Conservation (phyloP, 352 stramenopile genomes). For the Phytopythium vexans region DNA sequence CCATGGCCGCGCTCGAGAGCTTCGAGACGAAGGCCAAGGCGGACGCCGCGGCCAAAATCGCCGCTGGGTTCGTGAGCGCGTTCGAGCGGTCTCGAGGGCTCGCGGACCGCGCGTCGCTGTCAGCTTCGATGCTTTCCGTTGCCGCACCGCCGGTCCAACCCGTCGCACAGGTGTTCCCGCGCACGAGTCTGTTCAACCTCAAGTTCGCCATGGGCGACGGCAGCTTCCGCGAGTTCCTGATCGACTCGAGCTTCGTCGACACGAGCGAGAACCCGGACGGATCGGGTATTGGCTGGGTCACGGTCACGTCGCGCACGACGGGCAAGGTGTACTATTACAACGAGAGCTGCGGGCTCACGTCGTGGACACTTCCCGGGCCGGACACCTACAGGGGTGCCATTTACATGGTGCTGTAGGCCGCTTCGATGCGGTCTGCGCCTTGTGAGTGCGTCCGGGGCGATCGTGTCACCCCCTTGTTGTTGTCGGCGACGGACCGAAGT, state of each 20-base stretch:
- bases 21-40: slow-evolving; percentile 58
- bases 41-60: slow-evolving; percentile 52
- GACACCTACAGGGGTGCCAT: slow-evolving; percentile 49
- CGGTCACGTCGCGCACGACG: slow-evolving; percentile 66
- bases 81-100: slow-evolving; percentile 23
- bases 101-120: slow-evolving; percentile 7
- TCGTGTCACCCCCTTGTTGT: too few species aligned
- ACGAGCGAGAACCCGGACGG: slow-evolving; percentile 38
- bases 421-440: not conserved
- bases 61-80: slow-evolving; percentile 48
- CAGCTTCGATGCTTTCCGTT: slow-evolving; percentile 4
- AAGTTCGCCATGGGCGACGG: slow-evolving; percentile 61
- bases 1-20: slow-evolving; percentile 45
- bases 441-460: too few species aligned
- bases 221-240: slow-evolving; percentile 61
- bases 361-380: slow-evolving; percentile 66
- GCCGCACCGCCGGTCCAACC: slow-evolving; percentile 23
- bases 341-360: slow-evolving; percentile 66
- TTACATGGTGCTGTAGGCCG: slow-evolving; percentile 74
- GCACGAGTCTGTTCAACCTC: slow-evolving; percentile 46
- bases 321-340: slow-evolving; percentile 87
- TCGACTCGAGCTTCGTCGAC: slow-evolving; percentile 63
- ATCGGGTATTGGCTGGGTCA: slow-evolving; percentile 47
- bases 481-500: not conserved
- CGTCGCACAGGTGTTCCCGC: slow-evolving; percentile 28